Base-by-base conservation (phyloP, 345 rosid species). In the Dipteronia sinensis region DNA sequence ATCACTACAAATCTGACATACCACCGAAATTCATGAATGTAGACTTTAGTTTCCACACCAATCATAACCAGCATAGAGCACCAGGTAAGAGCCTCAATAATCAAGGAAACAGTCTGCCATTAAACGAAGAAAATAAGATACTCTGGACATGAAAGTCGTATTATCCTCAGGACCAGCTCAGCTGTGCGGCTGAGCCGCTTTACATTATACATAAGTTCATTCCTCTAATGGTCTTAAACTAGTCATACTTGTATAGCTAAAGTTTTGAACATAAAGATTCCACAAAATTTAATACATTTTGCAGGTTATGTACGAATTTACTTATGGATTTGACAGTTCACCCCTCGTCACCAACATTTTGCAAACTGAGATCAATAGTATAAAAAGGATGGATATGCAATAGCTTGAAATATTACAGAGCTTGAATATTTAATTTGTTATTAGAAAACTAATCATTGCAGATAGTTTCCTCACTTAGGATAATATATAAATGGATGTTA, bases 1-100 rank as follows among this genome's bases (percentile, higher is more conserved):
- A 96, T 71, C 78, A 94, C 83, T 53, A 91, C 98, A 72, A 92
- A 94, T 84, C 97, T 88, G 78, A 94, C 94, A 88, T 87, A 89
- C 99, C 98, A 96, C 68, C 99, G 97, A 73, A 92, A 84, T 66
- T 96, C 94, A 47, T 68, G 80, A 83, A 96, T 83, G 84, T 96
- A 96, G 65, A 91, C 87, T 82, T 90, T 96, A 27, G 91, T 92
- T 85, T 96, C 99, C 58, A 94, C 84, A 55, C 76, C 75, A 77
- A 87, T 88, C 98, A 96, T 83, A 71, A 92, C 85, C 78, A 96
- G 82, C 79, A 85, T 76, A 79, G 91, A 87, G 86, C 94, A 89
- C 99, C 99, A 96, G 83, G 95, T 85, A 53, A 90, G 82, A 71
- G 95, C 90, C 87, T 94, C 93, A 78, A 88, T 81, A 42, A 80